phyloP scores from a whole-genome alignment of 1,284 basidiomycete species.

The Ustilago curta region DNA sequence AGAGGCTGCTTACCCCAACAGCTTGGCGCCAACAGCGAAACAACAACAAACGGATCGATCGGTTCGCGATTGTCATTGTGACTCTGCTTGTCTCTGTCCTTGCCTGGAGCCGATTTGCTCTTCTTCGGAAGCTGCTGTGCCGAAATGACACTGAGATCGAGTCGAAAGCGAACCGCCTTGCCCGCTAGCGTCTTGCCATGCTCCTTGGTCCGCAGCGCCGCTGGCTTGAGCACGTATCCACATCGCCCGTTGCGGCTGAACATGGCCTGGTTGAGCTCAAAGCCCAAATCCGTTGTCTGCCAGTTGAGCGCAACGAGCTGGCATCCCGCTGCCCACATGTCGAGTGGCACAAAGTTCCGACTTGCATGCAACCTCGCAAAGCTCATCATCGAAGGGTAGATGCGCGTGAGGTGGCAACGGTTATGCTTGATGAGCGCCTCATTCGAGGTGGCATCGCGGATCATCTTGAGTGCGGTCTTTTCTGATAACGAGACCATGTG shows the following conservation, averaged over 20 bases:
- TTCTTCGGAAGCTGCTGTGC: constrained; percentile 85
- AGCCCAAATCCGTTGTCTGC: constrained; percentile 79
- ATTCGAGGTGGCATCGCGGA: constrained; percentile 40
- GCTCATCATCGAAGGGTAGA: constrained; percentile 87
- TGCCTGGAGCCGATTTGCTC: constrained; percentile 36
- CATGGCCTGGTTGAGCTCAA: constrained; percentile 93
- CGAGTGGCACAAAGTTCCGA: constrained; percentile 87
- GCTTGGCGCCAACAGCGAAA: constrained; percentile 51
- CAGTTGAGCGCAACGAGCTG: constrained; percentile 98
- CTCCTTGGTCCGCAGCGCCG: constrained; percentile 76
- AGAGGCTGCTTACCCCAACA: constrained; percentile 57
- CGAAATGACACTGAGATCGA: constrained; percentile 77
- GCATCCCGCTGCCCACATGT: constrained; percentile 88
- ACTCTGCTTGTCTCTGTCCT: constrained; percentile 46
- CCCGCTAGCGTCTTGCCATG: constrained; percentile 45
- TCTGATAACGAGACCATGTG: constrained; percentile 96
- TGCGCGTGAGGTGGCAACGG: constrained; percentile 83
- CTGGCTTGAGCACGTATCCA: constrained; percentile 92
- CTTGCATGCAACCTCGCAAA: constrained; percentile 61
- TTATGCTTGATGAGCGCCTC: constrained; percentile 88
- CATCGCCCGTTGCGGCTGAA: constrained; percentile 86
- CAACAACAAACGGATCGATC: constrained; percentile 57
- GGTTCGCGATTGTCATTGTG: constrained; percentile 42
- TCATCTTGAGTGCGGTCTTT: constrained; percentile 69
- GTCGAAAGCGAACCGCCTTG: constrained; percentile 42